Evolutionary conservation across 179 eudicot species (phyloP), one percentile per base, ranked within the genome.

Genomic region (Spinacia oleracea): DNA sequence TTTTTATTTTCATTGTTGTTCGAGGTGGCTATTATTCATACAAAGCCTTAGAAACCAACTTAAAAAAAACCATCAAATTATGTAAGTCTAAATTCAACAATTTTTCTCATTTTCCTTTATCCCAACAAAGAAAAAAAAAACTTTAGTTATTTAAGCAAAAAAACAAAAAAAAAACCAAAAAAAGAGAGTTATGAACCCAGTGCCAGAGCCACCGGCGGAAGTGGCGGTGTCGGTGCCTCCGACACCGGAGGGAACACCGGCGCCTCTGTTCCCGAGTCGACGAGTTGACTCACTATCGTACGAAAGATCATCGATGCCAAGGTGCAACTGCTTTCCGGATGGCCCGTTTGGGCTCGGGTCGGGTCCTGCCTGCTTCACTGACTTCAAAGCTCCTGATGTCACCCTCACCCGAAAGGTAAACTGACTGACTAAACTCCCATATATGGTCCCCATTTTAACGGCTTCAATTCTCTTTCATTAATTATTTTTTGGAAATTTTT

Each of bases 351-450:
- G 79, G 12, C 1, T 77, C 25, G 81, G 76, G 72, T 32, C 81
- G 16, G 83, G 86, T 73, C 86, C 81, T 16, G 60, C 78, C 1
- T 83, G 85, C 77, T 66, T 83, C 55, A 45, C 82, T 48, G 86
- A 84, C 27, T 81, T 78, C 72, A 84, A 78, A 74, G 25, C 58
- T 35, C 48, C 84, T 21, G 86, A 84, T 31, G 86, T 84, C 77
- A 81, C 86, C 58, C 86, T 84, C 82, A 81, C 86, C 80, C 65
- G 86, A 71, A 84, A 84, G 86, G 86, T 84, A 84, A 38, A 31
- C 55, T 21, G n/a, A n/a, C n/a, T n/a, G n/a, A n/a, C n/a, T n/a
- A n/a, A n/a, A n/a, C n/a, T n/a, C n/a, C 23, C 32, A n/a, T n/a
- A n/a, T 51, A 7, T 16, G 21, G 23, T 0, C 31, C 31, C 66